Evolutionary conservation across 179 eudicot genomes (phyloP), one percentile per base, ranked within the genome.

Genomic region (Camellia oleifera): DNA sequence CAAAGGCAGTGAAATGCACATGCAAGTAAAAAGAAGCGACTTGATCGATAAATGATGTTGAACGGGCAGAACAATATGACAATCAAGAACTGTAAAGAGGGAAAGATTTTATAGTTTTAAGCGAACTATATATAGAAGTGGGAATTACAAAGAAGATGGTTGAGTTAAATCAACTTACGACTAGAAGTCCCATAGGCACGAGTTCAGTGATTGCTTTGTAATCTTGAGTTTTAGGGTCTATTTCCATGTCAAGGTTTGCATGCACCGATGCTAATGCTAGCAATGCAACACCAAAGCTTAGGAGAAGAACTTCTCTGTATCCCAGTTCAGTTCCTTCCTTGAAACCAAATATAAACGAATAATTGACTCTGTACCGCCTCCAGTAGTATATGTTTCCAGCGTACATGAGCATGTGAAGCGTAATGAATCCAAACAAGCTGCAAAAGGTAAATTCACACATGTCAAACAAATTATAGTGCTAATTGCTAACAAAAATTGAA

Each of bases 271-370:
- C 53, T 15, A 10, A 86, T 76, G 90, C 74, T 17, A 93, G 81
- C 70, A 93, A 86, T 20, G 90, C 88, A 66, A 92, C 83, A 42
- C 85, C 88, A 42, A 77, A 81, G 82, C 87, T 85, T 53, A 92
- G 81, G 10, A 90, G 91, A 53, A 92, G 83, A 53, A 92, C 88
- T 83, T 90, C 88, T 53, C 88, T 78, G 75, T 85, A 92, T 4
- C 91, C 86, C 72, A 88, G 77, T 68, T 87, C 91, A 14, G 87
- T 90, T 82, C 92, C 93, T 67, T 86, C 81, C 84, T 88, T 92
- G 82, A 90, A 90, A 75, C 88, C 90, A 69, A 92, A 89, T 80
- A 92, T 90, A 54, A 89, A 92, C 18, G 93, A 78, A 74, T 90
- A 87, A 54, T 87, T 87, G 42, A 87, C 82, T 6, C 84, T 77